phyloP scores from a whole-genome alignment of 2,329 filamentous ascomycete genomes.

The Blumeria hordei region DNA sequence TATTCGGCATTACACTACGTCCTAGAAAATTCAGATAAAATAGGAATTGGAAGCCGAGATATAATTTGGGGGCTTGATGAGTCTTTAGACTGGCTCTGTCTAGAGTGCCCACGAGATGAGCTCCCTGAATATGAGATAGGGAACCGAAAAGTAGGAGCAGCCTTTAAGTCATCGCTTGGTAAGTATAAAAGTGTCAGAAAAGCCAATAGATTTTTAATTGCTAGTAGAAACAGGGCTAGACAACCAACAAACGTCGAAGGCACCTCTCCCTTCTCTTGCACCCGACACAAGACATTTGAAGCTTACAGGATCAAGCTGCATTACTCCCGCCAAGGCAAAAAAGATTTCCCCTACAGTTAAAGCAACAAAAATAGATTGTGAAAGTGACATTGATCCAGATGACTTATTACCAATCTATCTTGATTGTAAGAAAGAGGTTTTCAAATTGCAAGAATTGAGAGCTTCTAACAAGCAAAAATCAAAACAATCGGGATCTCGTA shows the following conservation, averaged over 20 bases:
- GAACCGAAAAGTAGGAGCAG: conserved; percentile 8
- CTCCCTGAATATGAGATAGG: conserved; percentile 45
- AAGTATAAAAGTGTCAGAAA: conserved; percentile 1
- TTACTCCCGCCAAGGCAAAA: conserved; percentile 3
- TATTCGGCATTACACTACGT: conserved; percentile 40
- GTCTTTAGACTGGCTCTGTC: conserved; percentile 71
- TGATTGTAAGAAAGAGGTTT: conserved; percentile 45
- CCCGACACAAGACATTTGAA: conserved; percentile 11
- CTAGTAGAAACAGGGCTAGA: conserved; percentile 12
- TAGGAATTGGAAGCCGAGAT: conserved; percentile 32
- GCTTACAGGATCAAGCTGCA: conserved; percentile 2
- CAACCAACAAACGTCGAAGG: conserved; percentile 14
- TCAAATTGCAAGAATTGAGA: conserved; percentile 29
- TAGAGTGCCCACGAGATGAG: conserved; percentile 44
- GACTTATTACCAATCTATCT: conserved; percentile 55
- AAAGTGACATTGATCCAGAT: conserved; percentile 52
- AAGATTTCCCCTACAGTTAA: conserved; percentile 7
- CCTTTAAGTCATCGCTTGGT: conserved; percentile 13
- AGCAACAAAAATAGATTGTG: conserved; percentile 21
- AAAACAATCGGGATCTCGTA: conserved; percentile 2
- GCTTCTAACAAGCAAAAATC: conserved; percentile 17
- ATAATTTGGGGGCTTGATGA: conserved; percentile 70
- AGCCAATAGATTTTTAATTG: no score
- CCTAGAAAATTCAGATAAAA: conserved; percentile 39
- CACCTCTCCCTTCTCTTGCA: conserved; percentile 13